Base-by-base conservation (phyloP, 2,329 filamentous ascomycete genomes). In the Escovopsis weberi region DNA sequence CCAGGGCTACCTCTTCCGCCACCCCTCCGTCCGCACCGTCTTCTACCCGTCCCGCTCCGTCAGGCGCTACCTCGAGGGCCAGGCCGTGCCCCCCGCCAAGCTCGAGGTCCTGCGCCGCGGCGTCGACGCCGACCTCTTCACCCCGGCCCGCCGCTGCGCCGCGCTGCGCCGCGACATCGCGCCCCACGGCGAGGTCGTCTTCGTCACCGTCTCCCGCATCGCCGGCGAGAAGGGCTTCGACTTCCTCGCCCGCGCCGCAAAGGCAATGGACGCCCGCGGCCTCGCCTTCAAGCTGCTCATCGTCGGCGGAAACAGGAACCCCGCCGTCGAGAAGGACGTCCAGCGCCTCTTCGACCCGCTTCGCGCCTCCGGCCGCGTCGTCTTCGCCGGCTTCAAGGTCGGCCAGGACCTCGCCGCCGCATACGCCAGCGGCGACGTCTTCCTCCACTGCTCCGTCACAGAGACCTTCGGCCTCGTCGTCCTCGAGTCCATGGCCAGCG, bases 391-490 rank as follows among this genome's bases (percentile, higher is more conserved):
- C 1, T 78, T 82, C 60, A 67, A 75, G 49, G 68, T 72, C 1
- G 78, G 79, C 10, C 67, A 68, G 40, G 67, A 69, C 2, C 65
- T 84, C 8, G 78, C 78, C n/a, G 63, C 67, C n/a, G 72, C 75
- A 9, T 85, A 82, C 49, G 78, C 80, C 2, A 74, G 73, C 4
- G 78, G 73, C 1, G 79, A 84, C 53, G 50, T 84, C n/a, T 83
- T 84, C 53, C 59, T 84, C 12, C 79, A 84, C 59, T 82, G 78
- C 59, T 83, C 76, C 19, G 65, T 83, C 44, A 83, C 79, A 1
- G 80, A 84, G 58, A 84, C 80, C 0, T 83, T 84, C 56, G 80
- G 80, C 1, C 63, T 84, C 9, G 79, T 84, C 0, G 79, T 83
- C 2, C 63, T 83, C 2, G 80, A 83, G 57, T 74, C 75, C 3